phyloP scores from a whole-genome alignment of 768 basidiomycete genomes.

The Lentinula sp. region DNA sequence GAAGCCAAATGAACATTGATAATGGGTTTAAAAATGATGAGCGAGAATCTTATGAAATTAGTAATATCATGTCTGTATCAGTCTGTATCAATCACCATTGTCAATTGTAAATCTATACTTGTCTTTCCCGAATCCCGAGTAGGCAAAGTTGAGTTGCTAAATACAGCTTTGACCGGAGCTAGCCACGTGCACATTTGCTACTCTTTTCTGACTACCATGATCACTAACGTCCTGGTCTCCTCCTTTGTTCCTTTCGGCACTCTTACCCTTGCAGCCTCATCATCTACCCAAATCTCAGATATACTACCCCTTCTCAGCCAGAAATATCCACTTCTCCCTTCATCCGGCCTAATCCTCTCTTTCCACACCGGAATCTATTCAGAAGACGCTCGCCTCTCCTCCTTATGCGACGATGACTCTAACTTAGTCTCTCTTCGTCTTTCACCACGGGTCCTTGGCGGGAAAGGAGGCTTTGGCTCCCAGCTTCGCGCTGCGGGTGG shows the following conservation, averaged over 20 bases:
- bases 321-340: conserved; percentile 43
- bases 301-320: conserved; percentile 37
- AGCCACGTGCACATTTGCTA: neutral
- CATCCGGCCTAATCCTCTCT: conserved; percentile 33
- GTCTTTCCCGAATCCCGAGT: too few relatives aligned
- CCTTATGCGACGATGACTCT: conserved; percentile 18
- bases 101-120: too few relatives aligned
- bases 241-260: conserved; percentile 58
- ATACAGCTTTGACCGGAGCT: neutral
- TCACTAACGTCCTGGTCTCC: conserved; percentile 48
- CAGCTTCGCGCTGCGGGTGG: conserved; percentile 96
- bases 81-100: too few relatives aligned
- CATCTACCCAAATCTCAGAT: conserved; percentile 30
- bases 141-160: too few relatives aligned
- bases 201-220: conserved; percentile 25
- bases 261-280: conserved; percentile 38
- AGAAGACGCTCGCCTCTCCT: conserved; percentile 21
- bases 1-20: too few relatives aligned
- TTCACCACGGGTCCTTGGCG: conserved; percentile 72
- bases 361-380: conserved; percentile 33
- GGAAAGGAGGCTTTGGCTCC: conserved; percentile 97
- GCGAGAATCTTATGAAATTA: too few relatives aligned
- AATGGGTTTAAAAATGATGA: too few relatives aligned
- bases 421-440: conserved; percentile 63
- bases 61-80: too few relatives aligned